Percentiles rank a stretch among this genome's conserved stretches.
These are phyloP conservation scores for Canariomyces notabilis DNA, from an alignment of 2,329 filamentous ascomycete species.

Conservation along the genomic window DNA sequence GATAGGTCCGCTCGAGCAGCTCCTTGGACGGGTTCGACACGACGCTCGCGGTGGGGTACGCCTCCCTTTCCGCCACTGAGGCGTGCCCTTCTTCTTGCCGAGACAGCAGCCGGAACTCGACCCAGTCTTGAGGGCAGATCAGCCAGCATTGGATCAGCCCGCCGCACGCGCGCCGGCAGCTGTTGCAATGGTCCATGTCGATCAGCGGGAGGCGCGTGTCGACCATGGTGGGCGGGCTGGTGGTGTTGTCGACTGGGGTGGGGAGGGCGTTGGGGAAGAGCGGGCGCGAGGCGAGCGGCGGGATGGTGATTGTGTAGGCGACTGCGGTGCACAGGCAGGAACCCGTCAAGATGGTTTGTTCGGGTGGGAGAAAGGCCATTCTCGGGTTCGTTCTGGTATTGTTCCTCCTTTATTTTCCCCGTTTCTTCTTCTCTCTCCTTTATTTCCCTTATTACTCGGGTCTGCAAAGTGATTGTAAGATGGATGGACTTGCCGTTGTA, in stretches of 20 bases:
- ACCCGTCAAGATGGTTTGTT: conserved; percentile 1
- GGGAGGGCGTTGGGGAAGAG: not conserved
- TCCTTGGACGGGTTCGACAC: not conserved
- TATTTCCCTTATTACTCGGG: too few species aligned
- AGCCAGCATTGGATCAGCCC: conserved; percentile 1
- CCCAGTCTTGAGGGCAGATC: conserved; percentile 1
- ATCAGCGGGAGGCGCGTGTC: conserved; percentile 1
- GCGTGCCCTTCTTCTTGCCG: too few species aligned
- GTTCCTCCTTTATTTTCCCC: not conserved
- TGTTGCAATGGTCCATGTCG: not conserved
- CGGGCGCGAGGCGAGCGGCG: not conserved
- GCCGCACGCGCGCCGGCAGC: not conserved
- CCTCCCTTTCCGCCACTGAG: too few species aligned
- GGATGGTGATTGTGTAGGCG: conserved; percentile 3
- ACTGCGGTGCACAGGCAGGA: conserved; percentile 5
- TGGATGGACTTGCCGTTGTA: not conserved
- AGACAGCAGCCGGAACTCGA: not conserved
- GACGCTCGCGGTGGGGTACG: not conserved
- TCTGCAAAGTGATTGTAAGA: too few species aligned
- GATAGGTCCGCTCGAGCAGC: not conserved
- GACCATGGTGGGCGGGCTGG: not conserved
- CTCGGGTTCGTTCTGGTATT: too few species aligned
- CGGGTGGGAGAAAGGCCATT: not conserved
- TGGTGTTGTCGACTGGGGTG: not conserved
- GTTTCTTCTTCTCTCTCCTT: not conserved